These are phyloP conservation scores for Holtermannia corniformis DNA, from an alignment of 768 basidiomycete genomes.

Conservation along the genomic window DNA sequence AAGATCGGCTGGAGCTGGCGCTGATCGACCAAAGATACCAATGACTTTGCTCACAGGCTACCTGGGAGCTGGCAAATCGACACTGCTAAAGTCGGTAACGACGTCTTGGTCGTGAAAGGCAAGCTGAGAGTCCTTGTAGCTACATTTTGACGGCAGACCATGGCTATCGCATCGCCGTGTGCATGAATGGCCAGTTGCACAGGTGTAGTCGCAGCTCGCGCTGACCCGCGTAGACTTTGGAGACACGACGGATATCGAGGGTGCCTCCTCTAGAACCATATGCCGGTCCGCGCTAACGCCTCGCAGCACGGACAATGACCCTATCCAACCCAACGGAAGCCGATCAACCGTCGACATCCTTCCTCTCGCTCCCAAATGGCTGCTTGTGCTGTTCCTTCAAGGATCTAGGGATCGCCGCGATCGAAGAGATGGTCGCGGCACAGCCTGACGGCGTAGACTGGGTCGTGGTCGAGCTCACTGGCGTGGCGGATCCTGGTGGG, in stretches of 20 bases:
- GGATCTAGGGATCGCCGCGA: constrained; percentile 82
- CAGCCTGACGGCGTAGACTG: constrained; percentile 55
- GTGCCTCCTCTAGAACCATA: constrained; percentile 43
- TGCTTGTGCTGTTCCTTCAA: constrained; percentile 99
- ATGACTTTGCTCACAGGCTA: constrained; percentile 93
- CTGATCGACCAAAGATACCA: constrained; percentile 49
- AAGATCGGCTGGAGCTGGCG: not conserved
- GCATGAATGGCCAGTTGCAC: constrained; percentile 74
- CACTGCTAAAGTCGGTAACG: constrained; percentile 62
- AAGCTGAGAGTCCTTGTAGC: constrained; percentile 16
- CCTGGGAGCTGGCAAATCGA: constrained; percentile 83
- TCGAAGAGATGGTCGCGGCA: constrained; percentile 58
- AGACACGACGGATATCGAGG: constrained; percentile 92
- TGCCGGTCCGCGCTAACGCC: not conserved
- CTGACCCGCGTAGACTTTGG: constrained; percentile 53
- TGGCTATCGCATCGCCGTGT: constrained; percentile 92
- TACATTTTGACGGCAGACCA: constrained; percentile 87
- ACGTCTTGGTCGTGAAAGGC: not conserved
- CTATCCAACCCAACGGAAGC: constrained; percentile 53
- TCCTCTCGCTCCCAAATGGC: constrained; percentile 88
- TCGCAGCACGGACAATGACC: constrained; percentile 71
- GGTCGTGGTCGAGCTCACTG: constrained; percentile 91
- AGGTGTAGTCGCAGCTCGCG: too few species aligned
- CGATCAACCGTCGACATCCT: constrained; percentile 60
- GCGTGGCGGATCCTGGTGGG: constrained; percentile 85